Conservation (phyloP, 2,329 filamentous ascomycete species). For the Fusarium protoensiforme region DNA sequence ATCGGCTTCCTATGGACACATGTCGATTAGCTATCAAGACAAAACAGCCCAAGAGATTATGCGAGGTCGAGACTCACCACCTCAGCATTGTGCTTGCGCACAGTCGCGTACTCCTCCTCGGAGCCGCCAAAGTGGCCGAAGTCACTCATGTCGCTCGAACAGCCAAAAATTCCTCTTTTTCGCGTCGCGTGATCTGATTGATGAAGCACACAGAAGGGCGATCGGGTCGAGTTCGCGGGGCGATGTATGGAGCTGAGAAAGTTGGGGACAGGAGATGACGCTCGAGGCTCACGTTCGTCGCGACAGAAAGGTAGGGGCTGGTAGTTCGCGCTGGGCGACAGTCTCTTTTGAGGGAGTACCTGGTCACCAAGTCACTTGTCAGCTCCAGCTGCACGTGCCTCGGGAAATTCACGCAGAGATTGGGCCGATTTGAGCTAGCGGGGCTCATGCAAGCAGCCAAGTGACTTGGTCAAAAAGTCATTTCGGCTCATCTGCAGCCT, state of each 20-base stretch:
- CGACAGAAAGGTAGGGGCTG: conserved; percentile 43
- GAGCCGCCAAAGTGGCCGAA: conserved; percentile 76
- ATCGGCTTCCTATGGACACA: conserved; percentile 66
- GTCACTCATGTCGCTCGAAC: conserved; percentile 70
- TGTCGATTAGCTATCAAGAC: conserved; percentile 35
- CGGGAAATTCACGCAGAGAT: neutral
- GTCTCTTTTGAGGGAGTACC: conserved; percentile 34
- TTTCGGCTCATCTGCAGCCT: conserved; percentile 12
- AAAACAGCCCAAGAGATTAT: neutral
- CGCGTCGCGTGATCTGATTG: conserved; percentile 27
- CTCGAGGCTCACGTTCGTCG: conserved; percentile 32
- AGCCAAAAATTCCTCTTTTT: neutral
- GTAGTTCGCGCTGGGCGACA: conserved; percentile 34
- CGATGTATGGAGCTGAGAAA: conserved; percentile 24
- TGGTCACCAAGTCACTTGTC: conserved; percentile 25
- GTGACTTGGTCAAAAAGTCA: conserved; percentile 20
- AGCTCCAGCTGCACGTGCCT: conserved; percentile 23
- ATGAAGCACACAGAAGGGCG: neutral
- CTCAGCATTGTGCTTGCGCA: conserved; percentile 81
- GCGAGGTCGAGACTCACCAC: conserved; percentile 65
- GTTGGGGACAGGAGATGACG: conserved; percentile 38
- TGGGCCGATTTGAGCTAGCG: conserved; percentile 17
- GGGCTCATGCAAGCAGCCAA: conserved; percentile 27
- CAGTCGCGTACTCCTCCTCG: conserved; percentile 84
- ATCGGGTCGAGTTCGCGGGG: conserved; percentile 4